Conservation (phyloP, 495 filamentous ascomycete genomes). For the Daldinia vernicosa region DNA sequence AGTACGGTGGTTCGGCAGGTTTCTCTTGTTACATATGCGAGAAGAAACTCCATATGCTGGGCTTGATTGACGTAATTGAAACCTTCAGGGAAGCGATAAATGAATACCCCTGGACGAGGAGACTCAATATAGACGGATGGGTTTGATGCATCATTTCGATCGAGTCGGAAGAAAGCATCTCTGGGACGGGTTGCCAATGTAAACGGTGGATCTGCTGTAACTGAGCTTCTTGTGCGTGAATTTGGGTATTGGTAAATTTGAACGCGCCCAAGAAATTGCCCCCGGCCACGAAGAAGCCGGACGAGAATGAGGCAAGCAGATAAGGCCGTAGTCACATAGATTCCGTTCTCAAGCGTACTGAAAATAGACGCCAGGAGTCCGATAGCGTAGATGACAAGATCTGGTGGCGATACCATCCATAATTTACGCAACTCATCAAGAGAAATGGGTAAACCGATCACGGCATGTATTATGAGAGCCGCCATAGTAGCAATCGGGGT, state of each 20-base stretch:
- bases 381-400: neutral
- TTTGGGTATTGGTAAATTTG: neutral
- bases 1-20: neutral
- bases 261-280: constrained; percentile 5
- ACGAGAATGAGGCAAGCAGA: neutral
- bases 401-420: constrained; percentile 9
- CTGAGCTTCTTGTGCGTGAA: neutral
- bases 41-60: constrained; percentile 11
- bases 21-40: neutral
- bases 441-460: neutral
- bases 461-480: constrained; percentile 13
- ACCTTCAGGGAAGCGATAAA: constrained; percentile 12
- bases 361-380: constrained; percentile 7
- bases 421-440: neutral
- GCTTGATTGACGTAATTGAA: constrained; percentile 16
- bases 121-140: constrained; percentile 1
- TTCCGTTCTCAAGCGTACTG: constrained; percentile 9
- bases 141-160: constrained; percentile 10
- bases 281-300: neutral
- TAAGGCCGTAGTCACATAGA: constrained; percentile 3
- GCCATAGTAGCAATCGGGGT: constrained; percentile 2
- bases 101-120: constrained; percentile 8
- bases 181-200: neutral
- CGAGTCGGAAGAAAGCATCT: constrained; percentile 3
- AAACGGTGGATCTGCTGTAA: neutral